Percentiles rank a stretch among this genome's conserved stretches.
phyloP scores from a whole-genome alignment of 2,329 filamentous ascomycete genomes.

The Ascochyta pisi region DNA sequence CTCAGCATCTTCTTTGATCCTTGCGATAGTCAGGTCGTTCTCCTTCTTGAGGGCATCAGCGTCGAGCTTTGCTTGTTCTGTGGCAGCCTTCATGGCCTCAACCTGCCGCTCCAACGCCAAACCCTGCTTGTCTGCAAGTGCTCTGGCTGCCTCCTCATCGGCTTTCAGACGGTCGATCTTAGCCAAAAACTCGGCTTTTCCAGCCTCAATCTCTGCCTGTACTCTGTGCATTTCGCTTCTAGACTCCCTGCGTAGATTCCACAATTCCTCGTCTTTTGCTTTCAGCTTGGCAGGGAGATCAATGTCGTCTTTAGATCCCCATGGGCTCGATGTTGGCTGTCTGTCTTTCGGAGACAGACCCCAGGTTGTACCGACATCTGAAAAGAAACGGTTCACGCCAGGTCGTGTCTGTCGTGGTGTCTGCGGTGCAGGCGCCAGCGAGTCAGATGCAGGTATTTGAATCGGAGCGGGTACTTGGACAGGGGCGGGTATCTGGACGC shows the following conservation, averaged over 20 bases:
- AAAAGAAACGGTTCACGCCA: slow-evolving; percentile 10
- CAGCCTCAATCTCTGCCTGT: slow-evolving; percentile 23
- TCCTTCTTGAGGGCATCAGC: slow-evolving; percentile 35
- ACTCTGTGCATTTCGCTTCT: slow-evolving; percentile 29
- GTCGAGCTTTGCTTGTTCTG: slow-evolving; percentile 32
- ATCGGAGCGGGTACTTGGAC: not conserved
- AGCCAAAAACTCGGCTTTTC: slow-evolving; percentile 19
- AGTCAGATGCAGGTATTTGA: not conserved
- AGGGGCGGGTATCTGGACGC: not conserved
- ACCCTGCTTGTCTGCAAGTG: slow-evolving; percentile 26
- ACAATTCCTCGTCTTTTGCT: slow-evolving; percentile 38
- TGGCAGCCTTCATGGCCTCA: slow-evolving; percentile 25
- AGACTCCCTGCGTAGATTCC: slow-evolving; percentile 29
- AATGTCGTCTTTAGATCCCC: slow-evolving; percentile 6
- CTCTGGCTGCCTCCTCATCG: slow-evolving; percentile 25
- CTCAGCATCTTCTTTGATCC: slow-evolving; percentile 44
- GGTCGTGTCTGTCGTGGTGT: slow-evolving; percentile 6
- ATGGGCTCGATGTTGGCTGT: not conserved
- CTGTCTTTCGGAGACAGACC: slow-evolving; percentile 9
- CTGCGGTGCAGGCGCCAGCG: not conserved
- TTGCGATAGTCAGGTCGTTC: slow-evolving; percentile 38
- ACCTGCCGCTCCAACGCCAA: slow-evolving; percentile 27
- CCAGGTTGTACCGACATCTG: slow-evolving; percentile 14
- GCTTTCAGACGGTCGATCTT: slow-evolving; percentile 28
- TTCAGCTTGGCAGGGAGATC: slow-evolving; percentile 35